Base-by-base conservation (phyloP, 2,329 filamentous ascomycete species). In the Scedosporium apiospermum region DNA sequence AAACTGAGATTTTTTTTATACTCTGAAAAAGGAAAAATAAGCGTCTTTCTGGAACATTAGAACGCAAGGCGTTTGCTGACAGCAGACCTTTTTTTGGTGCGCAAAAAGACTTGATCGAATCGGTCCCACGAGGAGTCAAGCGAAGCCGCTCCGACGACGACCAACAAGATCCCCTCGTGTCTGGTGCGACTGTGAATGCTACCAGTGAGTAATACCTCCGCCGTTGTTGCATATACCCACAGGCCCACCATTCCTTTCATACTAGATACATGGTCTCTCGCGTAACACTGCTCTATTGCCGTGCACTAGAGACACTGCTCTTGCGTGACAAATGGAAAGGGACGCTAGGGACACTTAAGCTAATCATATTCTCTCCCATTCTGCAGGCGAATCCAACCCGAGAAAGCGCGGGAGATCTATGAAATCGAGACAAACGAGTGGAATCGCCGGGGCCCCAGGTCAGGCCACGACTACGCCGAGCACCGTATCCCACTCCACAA, bases 71-170 rank as follows among this genome's bases (percentile, higher is more conserved):
- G 23, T 60, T 44, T 62, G 60, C 60, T 62, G 60, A 62, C 60
- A 18, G 7, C 12, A 23, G n/a, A 6, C 21, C 5, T n/a, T 27
- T 55, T 27, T 55, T 26, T 55, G 18, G n/a, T 26, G 49, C 57
- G 62, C 61, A 63, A 30, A 64, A 67, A 82, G 85, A 77, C 75
- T 74, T 76, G 75, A 78, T 76, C 73, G 76, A 76, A 69, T 78
- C 75, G 80, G 78, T 72, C 76, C 71, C 87, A 67, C 87, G 90
- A 74, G 89, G 89, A 69, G 78, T 88, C 69, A 96, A 96, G 80
- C 85, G 91, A 75, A 89, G 85, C 80, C 87, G 89, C 67, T 93
- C 91, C 67, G 88, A 89, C 69, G 85, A 89, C 38, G 53, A 41
- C 23, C 53, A 64, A 16, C 55, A 63, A 61, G 42, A 58, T 57